Evolutionary conservation across 805 yeast genomes (phyloP), one percentile per base, ranked within the genome.

Genomic region (Suhomyces prunicola): DNA sequence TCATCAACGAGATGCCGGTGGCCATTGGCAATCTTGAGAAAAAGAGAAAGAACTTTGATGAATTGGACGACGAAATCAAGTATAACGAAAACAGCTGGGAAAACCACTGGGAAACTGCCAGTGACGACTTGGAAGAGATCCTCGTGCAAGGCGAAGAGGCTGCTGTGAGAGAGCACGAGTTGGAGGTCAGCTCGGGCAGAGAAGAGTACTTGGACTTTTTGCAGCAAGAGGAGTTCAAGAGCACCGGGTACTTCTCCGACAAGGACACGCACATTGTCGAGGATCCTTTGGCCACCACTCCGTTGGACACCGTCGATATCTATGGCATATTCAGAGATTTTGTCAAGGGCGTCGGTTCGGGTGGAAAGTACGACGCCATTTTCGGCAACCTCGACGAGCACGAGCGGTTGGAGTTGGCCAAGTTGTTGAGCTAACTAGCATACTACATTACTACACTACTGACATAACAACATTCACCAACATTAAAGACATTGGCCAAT

Each of bases 261-360:
- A 60, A 57, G 10, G 55, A 56, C 4, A 65, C 59, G 27, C 53
- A 51, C 9, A 51, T 61, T 6, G 48, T 49, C 10, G 69, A 65
- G 46, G 68, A 65, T 46, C 67, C 66, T 1, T 57, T 65, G 52
- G 67, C 67, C 4, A 55, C 63, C 31, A 86, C 92, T 0, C 86
- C 96, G 2, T 77, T 94, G 48, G 97, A 93, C 64, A 72, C 76
- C 40, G 71, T 92, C 47, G 87, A 93, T 64, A 84, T 88, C 2
- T 90, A 84, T 66, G 75, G 76, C 13, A 80, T 83, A 1, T 84
- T 91, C 68, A 82, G 85, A 53, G 79, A 81, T 13, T 78, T 82
- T 23, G 70, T 88, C 86, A 86, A 67, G 76, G 78, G 50, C 65
- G 65, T 8, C 59, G 85, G 3, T 72, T 83, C 45, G 74, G 76